phyloP scores from a whole-genome alignment of 306 rosid species.

The Lupinus albus region DNA sequence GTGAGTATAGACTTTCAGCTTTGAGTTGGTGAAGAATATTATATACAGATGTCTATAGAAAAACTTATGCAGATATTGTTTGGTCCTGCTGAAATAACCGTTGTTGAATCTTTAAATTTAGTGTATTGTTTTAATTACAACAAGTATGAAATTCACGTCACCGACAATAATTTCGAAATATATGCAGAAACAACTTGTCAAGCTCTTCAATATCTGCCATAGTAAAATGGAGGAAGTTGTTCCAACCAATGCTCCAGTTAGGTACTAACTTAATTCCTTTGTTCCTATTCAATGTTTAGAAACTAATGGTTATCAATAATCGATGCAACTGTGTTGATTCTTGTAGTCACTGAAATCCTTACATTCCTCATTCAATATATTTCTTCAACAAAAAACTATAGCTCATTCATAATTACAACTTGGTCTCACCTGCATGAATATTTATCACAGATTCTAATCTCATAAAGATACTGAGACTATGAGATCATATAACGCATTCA shows the following conservation, averaged over 20 bases:
- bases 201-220: slow-evolving; percentile 74
- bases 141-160: slow-evolving; percentile 16
- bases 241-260: slow-evolving; percentile 55
- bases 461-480: not conserved
- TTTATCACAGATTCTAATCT: too few species aligned
- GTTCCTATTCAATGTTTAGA: slow-evolving; percentile 12
- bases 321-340: not conserved
- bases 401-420: slow-evolving; percentile 3
- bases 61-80: not conserved
- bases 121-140: not conserved
- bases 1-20: slow-evolving; percentile 12
- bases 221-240: slow-evolving; percentile 80
- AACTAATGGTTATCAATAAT: not conserved
- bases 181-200: slow-evolving; percentile 68
- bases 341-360: not conserved
- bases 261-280: slow-evolving; percentile 50
- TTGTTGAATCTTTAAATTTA: slow-evolving; percentile 18
- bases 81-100: not conserved
- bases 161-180: slow-evolving; percentile 36
- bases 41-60: not conserved
- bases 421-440: slow-evolving; percentile 13
- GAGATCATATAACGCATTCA: not conserved
- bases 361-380: slow-evolving; percentile 22
- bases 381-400: slow-evolving; percentile 11
- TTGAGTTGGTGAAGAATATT: not conserved